These are phyloP conservation scores for Hypoxylon sp. DNA, from an alignment of 2,329 filamentous ascomycete species.

Conservation along the genomic window DNA sequence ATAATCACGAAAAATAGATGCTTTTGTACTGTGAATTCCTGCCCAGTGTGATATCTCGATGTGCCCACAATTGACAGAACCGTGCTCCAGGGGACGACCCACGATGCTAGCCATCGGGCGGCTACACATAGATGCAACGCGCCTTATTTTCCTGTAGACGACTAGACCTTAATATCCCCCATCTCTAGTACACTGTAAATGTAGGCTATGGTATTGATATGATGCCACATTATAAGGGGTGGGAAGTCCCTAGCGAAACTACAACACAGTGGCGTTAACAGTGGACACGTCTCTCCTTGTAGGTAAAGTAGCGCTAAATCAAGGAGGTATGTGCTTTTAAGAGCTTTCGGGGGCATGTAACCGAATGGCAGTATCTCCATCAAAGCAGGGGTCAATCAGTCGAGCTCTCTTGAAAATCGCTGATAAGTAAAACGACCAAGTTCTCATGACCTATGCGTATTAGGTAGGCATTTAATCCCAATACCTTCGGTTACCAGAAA, in stretches of 20 bases:
- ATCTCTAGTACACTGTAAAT: background rate
- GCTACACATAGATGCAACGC: background rate
- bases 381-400: constrained; percentile 2
- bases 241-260: background rate
- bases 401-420: background rate
- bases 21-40: background rate
- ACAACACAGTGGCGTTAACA: background rate
- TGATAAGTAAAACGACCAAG: background rate
- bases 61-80: background rate
- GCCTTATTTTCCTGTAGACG: background rate
- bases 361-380: background rate
- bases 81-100: background rate
- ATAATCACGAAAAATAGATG: background rate
- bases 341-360: background rate
- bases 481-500: background rate
- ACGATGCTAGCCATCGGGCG: background rate
- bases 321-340: background rate
- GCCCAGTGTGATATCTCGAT: background rate
- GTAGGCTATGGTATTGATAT: background rate
- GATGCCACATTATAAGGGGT: background rate
- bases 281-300: background rate
- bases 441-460: background rate
- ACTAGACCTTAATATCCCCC: background rate
- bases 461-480: background rate
- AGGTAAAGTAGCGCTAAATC: constrained; percentile 2